Evolutionary conservation across 2,329 filamentous ascomycete species (phyloP), one percentile per base, ranked within the genome.

Genomic region (Aspergillus pseudoviridinutans): DNA sequence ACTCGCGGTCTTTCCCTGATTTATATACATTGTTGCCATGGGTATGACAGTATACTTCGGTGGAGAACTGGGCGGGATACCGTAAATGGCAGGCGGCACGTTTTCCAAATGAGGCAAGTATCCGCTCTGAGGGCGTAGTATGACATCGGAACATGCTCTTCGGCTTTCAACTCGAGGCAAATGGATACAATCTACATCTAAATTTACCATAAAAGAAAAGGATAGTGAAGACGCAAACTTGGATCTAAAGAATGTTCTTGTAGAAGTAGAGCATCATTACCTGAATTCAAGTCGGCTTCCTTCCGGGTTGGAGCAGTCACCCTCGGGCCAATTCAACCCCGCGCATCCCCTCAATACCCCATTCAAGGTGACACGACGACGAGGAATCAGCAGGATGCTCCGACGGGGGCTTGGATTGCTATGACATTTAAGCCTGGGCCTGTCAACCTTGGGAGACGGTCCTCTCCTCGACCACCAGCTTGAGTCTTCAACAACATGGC

Each of bases 401-500:
- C 32, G 32, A 35, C 2, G 14, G 32, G 32, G 4, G 32, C 12
- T 35, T 17, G 32, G 2, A 17, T 3, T 17, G 14, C 32, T 17
- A 17, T 38, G 32, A n/a, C 10, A 38, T 20, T 8, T 17, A 10
- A 25, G 7, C 6, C 6, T 25, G 24, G 12, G 4, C 12, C 44
- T 24, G 20, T 27, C 44, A 24, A 24, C 22, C 10, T 47, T 27
- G 9, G 10, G 22, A 14, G 12, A 27, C 9, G 17, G 32, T 7
- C 14, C 4, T 12, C 44, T 44, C 27, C 25, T 53, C 44, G 32
- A 56, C n/a, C 27, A 46, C 2, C 25, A 10, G 20, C 38, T 14
- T 25, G 14, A 51, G 20, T 24, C 44, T 14, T 49, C 14, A 62
- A 47, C 6, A 63, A 47, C 6, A 77, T 78, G 75, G 70, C 74